Base-by-base conservation (phyloP, 768 basidiomycete species). In the Trametes cinnabarina region DNA sequence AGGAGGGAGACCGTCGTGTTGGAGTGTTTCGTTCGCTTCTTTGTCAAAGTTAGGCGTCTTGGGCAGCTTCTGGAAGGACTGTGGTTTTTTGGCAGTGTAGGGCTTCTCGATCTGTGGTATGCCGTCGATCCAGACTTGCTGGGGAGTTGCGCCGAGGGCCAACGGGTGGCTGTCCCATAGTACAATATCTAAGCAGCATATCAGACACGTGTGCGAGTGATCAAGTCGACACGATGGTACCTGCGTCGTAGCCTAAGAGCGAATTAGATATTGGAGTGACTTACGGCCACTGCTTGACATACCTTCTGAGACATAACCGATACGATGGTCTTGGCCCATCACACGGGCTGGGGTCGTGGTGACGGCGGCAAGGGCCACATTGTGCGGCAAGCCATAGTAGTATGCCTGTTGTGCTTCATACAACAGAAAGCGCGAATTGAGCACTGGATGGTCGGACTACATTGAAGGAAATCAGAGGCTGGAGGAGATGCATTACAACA, bases 81-180 rank as follows among this genome's bases (percentile, higher is more conserved):
- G 40, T 0, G 87, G 82, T 66, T 95, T 94, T 44, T 71, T 47
- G 41, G 77, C 69, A 17, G 79, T 69, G 62, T 77, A 67, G 2
- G 85, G 78, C 2, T 71, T 65, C 42, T 74, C 66, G 3, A 88
- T 64, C 65, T 95, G 92, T 0, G 87, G 67, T 46, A 94, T 88
- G 4, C 92, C 93, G 65, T 95, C 92, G 58, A 94, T 90, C 72
- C 80, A 92, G 7, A 91, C 89, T 74, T 93, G 90, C 48, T 79
- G 76, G 3, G 91, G 91, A 0, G 90, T 85, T n/a, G 90, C 89
- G 19, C 89, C 89, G 11, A 94, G 76, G 1, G 83, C 75, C 11
- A 94, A 77, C 1, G 92, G 92, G 71, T 92, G 90, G 35, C 81
- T 83, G 64, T 88, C 87, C 86, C 87, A 88, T 3, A 91, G 65